A percentile compares a stretch with the other conserved stretches of the same genome.
These are phyloP conservation scores for Anthracocystis panici-leucophaei DNA, from an alignment of 1,284 basidiomycete species.

Conservation along the genomic window DNA sequence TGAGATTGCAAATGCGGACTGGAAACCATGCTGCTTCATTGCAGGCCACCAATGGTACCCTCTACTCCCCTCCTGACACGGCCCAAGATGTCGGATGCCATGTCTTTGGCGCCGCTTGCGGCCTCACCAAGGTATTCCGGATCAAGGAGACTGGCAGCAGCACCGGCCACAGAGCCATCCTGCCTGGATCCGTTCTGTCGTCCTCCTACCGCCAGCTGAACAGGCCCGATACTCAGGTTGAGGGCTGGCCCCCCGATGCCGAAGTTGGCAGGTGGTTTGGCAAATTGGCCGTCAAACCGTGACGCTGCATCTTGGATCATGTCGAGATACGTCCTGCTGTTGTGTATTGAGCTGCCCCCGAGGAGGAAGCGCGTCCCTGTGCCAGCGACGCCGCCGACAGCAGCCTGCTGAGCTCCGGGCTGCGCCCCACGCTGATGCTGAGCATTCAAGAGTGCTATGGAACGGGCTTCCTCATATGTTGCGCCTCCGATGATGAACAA, in stretches of 20 bases:
- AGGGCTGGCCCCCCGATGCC: conserved; percentile 40
- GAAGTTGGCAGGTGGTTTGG: conserved; percentile 53
- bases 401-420: conserved; percentile 15
- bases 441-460: conserved; percentile 60
- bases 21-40: conserved; percentile 15
- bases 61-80: conserved; percentile 57
- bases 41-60: conserved; percentile 42
- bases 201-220: conserved; percentile 54
- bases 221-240: conserved; percentile 61
- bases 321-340: conserved; percentile 59
- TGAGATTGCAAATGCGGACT: background rate
- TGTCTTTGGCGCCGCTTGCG: conserved; percentile 59
- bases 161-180: conserved; percentile 21
- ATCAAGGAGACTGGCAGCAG: conserved; percentile 33
- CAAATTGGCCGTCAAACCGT: conserved; percentile 51
- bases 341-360: conserved; percentile 65
- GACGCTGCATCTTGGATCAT: conserved; percentile 65
- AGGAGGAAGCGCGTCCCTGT: conserved; percentile 61
- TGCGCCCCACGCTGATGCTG: conserved; percentile 42
- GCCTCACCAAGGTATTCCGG: conserved; percentile 58
- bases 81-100: conserved; percentile 62
- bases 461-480: conserved; percentile 67
- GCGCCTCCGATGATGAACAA: conserved; percentile 68
- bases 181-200: conserved; percentile 21
- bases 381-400: conserved; percentile 33